Percentiles rank a stretch among this genome's conserved stretches.
phyloP scores from a whole-genome alignment of 768 basidiomycete genomes.

The Tulasnella sp. region DNA sequence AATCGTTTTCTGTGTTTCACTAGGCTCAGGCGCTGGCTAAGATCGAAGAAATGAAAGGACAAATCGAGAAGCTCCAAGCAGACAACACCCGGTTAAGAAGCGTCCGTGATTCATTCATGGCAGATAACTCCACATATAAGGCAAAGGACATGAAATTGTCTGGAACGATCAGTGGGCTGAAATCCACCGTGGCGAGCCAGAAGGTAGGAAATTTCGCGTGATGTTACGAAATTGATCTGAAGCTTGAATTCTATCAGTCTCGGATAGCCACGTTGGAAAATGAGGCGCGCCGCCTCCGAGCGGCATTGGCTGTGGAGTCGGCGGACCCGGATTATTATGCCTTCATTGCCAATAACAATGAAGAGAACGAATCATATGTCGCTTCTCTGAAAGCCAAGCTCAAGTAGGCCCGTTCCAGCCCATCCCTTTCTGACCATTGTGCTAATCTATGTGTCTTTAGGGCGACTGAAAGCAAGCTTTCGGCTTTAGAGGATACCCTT shows the following conservation, averaged over 20 bases:
- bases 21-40: constrained; percentile 48
- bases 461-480: constrained; percentile 49
- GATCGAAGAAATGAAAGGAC: constrained; percentile 59
- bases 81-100: constrained; percentile 69
- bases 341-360: constrained; percentile 60
- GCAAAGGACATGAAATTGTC: constrained; percentile 45
- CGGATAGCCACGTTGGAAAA: constrained; percentile 67
- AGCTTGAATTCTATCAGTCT: constrained; percentile 46
- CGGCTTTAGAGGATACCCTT: constrained; percentile 54
- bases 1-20: not conserved
- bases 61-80: constrained; percentile 59
- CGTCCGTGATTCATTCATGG: constrained; percentile 60
- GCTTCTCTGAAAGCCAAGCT: constrained; percentile 57
- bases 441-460: constrained; percentile 41
- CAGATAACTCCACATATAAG: constrained; percentile 66
- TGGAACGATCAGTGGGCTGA: constrained; percentile 44
- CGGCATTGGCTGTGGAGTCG: constrained; percentile 68
- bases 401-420: constrained; percentile 44
- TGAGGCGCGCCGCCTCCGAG: constrained; percentile 68
- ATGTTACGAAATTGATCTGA: not conserved
- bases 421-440: not conserved
- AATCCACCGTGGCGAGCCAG: constrained; percentile 56
- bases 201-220: not conserved
- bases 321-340: constrained; percentile 68
- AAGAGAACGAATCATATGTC: constrained; percentile 40